Evolutionary conservation across 305 asterid genomes (phyloP).

Genomic region (Fraxinus paxiana): DNA sequence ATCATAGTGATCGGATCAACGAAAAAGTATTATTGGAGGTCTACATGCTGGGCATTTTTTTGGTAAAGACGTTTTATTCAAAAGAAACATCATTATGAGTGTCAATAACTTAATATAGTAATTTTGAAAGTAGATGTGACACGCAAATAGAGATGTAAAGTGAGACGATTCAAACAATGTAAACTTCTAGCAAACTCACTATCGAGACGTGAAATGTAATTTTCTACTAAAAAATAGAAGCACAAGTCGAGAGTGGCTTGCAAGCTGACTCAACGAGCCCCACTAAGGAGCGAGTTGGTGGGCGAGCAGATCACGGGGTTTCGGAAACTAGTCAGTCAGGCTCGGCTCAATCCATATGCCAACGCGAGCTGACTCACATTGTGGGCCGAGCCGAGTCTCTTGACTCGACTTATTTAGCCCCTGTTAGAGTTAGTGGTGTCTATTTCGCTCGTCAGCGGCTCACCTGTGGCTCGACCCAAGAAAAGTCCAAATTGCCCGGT

Average conservation of each 20-base stretch:
- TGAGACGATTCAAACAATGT: not conserved
- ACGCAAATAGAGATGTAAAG: not conserved
- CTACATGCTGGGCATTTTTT: not conserved
- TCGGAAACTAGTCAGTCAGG: not conserved
- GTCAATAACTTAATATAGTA: not conserved
- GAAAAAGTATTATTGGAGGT: not conserved
- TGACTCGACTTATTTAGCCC: not conserved
- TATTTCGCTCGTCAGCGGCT: too few species aligned
- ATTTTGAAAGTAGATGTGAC: not conserved
- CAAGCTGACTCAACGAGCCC: not conserved
- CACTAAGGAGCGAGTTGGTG: not conserved
- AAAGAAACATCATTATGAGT: not conserved
- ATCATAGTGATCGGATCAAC: not conserved
- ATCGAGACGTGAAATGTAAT: not conserved
- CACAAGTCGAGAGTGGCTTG: not conserved
- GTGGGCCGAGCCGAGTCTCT: not conserved
- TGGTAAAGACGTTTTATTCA: not conserved
- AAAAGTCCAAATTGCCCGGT: too few species aligned
- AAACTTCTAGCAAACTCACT: not conserved
- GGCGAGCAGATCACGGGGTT: not conserved
- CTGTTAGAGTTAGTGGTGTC: too few species aligned
- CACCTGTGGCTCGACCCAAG: too few species aligned
- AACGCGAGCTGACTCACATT: not conserved
- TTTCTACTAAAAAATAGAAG: not conserved
- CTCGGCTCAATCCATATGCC: not conserved